These are phyloP conservation scores for Fusarium sacchari DNA, from an alignment of 2,329 filamentous ascomycete species.

Conservation along the genomic window DNA sequence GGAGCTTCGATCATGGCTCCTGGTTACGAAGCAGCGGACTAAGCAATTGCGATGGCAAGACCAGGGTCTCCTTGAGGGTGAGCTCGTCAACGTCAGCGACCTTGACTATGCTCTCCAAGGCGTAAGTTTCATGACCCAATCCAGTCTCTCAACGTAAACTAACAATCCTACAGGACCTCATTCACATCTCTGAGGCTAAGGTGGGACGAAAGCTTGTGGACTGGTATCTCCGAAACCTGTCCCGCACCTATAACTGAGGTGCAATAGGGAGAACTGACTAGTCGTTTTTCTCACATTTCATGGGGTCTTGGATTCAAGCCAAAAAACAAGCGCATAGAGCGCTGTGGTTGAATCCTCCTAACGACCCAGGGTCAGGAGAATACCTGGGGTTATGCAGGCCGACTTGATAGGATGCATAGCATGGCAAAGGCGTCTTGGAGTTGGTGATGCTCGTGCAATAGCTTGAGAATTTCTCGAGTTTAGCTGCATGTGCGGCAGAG, in stretches of 20 bases:
- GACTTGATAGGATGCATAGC: constrained; percentile 51
- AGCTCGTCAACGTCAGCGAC: constrained; percentile 92
- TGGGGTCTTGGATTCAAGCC: constrained; percentile 27
- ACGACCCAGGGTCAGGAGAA: constrained; percentile 35
- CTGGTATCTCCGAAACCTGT: constrained; percentile 98
- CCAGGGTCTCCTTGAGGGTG: constrained; percentile 88
- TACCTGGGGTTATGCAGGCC: constrained; percentile 47
- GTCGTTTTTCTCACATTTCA: constrained; percentile 38
- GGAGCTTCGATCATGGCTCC: constrained; percentile 89
- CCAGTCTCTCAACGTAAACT: neutral
- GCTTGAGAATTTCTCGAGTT: constrained; percentile 45
- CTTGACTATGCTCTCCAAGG: constrained; percentile 97
- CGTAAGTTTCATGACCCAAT: constrained; percentile 63
- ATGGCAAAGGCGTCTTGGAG: constrained; percentile 56
- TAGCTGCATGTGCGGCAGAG: constrained; percentile 43
- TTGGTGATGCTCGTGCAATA: constrained; percentile 51
- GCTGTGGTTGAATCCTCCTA: constrained; percentile 16
- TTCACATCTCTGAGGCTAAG: constrained; percentile 99
- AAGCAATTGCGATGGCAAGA: constrained; percentile 94
- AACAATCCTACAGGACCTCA: constrained; percentile 74
- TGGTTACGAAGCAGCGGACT: constrained; percentile 98
- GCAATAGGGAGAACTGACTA: constrained; percentile 37
- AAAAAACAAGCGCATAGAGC: constrained; percentile 1
- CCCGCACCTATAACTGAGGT: constrained; percentile 81
- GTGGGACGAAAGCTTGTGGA: constrained; percentile 96